A percentile compares a stretch with the other conserved stretches of the same genome.
Conservation (phyloP, 352 stramenopile species). For the Phytophthora tubulina region DNA sequence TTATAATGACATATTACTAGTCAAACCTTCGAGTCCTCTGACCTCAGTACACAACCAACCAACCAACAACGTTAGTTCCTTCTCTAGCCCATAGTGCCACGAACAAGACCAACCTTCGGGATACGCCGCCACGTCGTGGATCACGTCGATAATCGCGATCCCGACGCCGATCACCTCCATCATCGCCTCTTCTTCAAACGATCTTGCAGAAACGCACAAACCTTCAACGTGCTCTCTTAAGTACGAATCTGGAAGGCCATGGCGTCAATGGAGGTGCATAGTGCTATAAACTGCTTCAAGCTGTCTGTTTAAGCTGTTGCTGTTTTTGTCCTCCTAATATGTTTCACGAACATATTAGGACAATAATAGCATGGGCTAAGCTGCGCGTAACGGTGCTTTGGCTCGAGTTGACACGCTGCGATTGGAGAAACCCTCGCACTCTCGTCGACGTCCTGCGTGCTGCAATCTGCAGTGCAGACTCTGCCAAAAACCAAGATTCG, state of each 20-base stretch:
- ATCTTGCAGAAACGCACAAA: background rate
- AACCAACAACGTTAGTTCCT: background rate
- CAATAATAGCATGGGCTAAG: background rate
- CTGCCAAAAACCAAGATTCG: background rate
- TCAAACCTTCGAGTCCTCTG: slow-evolving; percentile 71
- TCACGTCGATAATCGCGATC: slow-evolving; percentile 76
- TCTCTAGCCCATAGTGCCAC: background rate
- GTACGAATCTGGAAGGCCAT: slow-evolving; percentile 10
- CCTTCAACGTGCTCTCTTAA: slow-evolving; percentile 38
- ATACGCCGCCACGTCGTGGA: slow-evolving; percentile 66
- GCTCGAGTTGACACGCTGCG: slow-evolving; percentile 19
- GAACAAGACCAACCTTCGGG: slow-evolving; percentile 50
- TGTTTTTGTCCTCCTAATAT: background rate
- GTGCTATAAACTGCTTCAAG: too few species aligned
- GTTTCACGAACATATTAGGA: background rate
- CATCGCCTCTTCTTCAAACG: background rate
- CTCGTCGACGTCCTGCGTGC: slow-evolving; percentile 7
- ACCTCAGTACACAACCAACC: slow-evolving; percentile 2
- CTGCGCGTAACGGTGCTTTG: background rate
- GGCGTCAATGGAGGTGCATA: too few species aligned
- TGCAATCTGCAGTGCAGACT: background rate
- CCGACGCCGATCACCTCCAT: slow-evolving; percentile 73
- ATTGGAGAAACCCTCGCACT: slow-evolving; percentile 25
- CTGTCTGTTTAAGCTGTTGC: slow-evolving; percentile 1
- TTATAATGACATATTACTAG: background rate